Percentiles rank a stretch among this genome's conserved stretches.
phyloP scores from a whole-genome alignment of 768 basidiomycete species.

The Cystofilobasidium capitatum region DNA sequence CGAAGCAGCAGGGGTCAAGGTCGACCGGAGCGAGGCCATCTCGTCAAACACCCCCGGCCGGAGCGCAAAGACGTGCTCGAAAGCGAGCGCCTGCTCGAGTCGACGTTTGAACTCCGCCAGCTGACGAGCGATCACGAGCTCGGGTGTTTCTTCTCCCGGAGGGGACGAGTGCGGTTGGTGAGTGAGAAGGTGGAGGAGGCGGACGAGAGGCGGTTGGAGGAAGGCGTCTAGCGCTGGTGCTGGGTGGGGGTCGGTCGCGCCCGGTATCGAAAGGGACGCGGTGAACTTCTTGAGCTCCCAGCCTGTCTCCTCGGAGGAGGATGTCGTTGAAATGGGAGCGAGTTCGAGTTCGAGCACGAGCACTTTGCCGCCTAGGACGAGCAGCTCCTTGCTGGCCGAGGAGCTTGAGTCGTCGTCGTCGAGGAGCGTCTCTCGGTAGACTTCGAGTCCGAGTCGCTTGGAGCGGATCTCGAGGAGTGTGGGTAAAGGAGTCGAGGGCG shows the following conservation, averaged over 20 bases:
- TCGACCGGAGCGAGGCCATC: not conserved
- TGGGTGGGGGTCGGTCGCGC: not conserved
- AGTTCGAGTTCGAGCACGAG: conserved; percentile 20
- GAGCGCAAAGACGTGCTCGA: not conserved
- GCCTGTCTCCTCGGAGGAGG: not conserved
- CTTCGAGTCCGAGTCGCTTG: conserved; percentile 22
- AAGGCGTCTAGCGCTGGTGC: not conserved
- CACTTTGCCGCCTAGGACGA: conserved; percentile 17
- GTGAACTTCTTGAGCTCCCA: conserved; percentile 3
- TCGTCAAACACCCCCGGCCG: not conserved
- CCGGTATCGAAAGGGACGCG: not conserved
- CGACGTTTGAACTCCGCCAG: not conserved
- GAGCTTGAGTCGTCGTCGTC: not conserved
- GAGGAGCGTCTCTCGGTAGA: conserved; percentile 10
- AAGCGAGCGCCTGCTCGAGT: not conserved
- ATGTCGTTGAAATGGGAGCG: not conserved
- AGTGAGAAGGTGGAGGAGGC: not conserved
- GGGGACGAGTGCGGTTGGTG: not conserved
- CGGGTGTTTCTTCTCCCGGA: conserved; percentile 1
- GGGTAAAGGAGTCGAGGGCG: not conserved
- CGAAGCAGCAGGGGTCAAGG: not conserved
- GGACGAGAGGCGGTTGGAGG: not conserved
- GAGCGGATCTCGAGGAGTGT: conserved; percentile 9
- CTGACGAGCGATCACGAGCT: not conserved
- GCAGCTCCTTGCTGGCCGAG: not conserved